These are phyloP conservation scores for Coemansia sp. DNA, from an alignment of 192 early-diverging fungal genomes.

Conservation along the genomic window DNA sequence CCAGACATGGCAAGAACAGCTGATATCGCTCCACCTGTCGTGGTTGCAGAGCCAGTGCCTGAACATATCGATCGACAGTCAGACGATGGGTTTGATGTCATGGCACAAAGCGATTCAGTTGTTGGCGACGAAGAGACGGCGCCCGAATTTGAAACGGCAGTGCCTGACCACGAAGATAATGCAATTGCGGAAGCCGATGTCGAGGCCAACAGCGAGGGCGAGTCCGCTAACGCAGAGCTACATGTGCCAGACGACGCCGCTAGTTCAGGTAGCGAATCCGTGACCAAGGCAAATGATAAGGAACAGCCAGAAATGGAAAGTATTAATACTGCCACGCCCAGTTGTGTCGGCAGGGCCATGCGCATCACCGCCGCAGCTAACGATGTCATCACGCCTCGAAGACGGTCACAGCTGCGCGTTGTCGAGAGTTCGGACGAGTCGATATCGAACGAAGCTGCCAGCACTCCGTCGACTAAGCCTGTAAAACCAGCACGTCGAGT, in stretches of 20 bases:
- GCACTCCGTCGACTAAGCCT: not conserved
- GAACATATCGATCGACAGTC: not conserved
- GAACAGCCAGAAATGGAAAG: not conserved
- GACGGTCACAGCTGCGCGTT: not conserved
- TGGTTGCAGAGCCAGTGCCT: not conserved
- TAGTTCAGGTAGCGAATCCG: not conserved
- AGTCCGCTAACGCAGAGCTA: not conserved
- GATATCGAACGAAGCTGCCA: not conserved
- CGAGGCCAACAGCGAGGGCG: not conserved
- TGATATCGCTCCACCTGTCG: not conserved
- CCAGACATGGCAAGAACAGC: not conserved
- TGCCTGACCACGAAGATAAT: not conserved
- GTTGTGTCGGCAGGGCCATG: not conserved
- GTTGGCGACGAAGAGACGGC: not conserved
- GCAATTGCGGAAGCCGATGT: not conserved
- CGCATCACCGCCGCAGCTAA: not conserved
- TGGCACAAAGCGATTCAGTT: not conserved
- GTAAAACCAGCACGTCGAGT: not conserved
- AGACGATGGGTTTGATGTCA: constrained; percentile 1
- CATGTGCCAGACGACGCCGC: not conserved
- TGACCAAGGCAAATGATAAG: not conserved
- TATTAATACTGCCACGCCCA: not conserved
- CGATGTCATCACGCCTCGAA: not conserved
- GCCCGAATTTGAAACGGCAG: not conserved
- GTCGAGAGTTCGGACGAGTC: constrained; percentile 40